Evolutionary conservation across 169 alveolate genomes (phyloP), one percentile per base, ranked within the genome.

Genomic region (Plasmodium knowlesi): DNA sequence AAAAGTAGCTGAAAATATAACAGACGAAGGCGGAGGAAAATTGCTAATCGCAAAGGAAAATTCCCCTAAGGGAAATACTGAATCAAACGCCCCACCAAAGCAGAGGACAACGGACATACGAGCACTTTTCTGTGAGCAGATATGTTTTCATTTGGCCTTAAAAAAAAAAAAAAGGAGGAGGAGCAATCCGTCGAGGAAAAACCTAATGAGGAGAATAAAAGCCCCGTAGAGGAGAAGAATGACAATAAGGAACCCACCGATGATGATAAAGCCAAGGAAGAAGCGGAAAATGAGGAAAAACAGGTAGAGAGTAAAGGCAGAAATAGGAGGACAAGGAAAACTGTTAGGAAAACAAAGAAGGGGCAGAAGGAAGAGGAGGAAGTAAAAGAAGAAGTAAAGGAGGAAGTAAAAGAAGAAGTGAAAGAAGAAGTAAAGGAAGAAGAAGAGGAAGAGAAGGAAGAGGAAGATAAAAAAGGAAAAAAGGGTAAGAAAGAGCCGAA

Each of bases 161-260:
- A 9, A 46, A 85, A 74, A 54, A 85, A 85, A 85, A 25, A 74
- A 39, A 76, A 78, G 37, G 61, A 85, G 57, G 93, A 85, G 93
- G 79, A 78, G 16, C 81, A 74, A 74, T 82, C 39, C 54, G 85
- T 10, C 22, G 79, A 83, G 57, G 53, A 85, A 32, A 78, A 74
- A 50, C 53, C n/a, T 19, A 78, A 74, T 25, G 71, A 74, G n/a
- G 50, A 53, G 67, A 81, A 50, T 30, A 12, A 53, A n/a, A 70
- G 37, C 32, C 46, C 53, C 1, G 43, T 30, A 73, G 84, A 3
- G 19, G 85, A 72, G 6, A 67, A 74, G 14, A 74, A 74, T 73
- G 83, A 28, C n/a, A 81, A 81, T 22, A 81, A 81, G 16, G 76
- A 19, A 71, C 57, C 25, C 5, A 25, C 61, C 10, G 25, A 53